Evolutionary conservation across 2,329 filamentous ascomycete species (phyloP).

Genomic region (Botrytis cinerea): DNA sequence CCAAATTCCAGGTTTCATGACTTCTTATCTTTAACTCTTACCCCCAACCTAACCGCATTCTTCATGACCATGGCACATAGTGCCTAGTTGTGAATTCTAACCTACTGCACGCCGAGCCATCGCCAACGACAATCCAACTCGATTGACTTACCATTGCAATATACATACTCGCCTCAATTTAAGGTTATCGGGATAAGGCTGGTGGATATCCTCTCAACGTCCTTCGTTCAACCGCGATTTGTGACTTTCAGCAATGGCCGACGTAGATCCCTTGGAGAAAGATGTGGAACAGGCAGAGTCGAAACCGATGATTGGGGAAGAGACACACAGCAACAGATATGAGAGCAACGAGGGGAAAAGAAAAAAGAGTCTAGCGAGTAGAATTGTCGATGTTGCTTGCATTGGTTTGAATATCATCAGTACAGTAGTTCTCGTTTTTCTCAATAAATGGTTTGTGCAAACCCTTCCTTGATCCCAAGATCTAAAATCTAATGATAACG

Average conservation of each 20-base stretch:
- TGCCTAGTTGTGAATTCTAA: not conserved
- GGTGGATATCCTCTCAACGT: too few relatives aligned
- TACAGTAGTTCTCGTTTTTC: slow-evolving; percentile 47
- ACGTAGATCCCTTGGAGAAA: slow-evolving; percentile 25
- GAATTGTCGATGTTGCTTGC: slow-evolving; percentile 37
- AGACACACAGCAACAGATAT: slow-evolving; percentile 14
- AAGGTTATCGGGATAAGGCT: not conserved
- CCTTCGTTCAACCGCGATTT: not conserved
- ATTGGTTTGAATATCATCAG: slow-evolving; percentile 48
- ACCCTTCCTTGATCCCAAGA: not conserved
- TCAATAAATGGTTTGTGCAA: slow-evolving; percentile 47
- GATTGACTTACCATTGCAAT: too few relatives aligned
- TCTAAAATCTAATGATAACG: slow-evolving; percentile 7
- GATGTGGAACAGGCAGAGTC: slow-evolving; percentile 37
- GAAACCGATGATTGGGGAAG: slow-evolving; percentile 29
- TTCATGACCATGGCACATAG: not conserved
- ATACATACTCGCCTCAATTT: not conserved
- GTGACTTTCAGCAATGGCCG: slow-evolving; percentile 3
- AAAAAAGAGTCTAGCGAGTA: slow-evolving; percentile 27
- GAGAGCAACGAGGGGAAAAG: slow-evolving; percentile 21
- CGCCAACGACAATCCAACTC: not conserved
- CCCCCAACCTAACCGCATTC: too few relatives aligned
- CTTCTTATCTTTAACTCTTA: not conserved
- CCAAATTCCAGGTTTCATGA: not conserved
- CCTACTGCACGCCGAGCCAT: not conserved